These are phyloP conservation scores for Pseudonitzschia multiseries DNA, from an alignment of 108 stramenopile species.

Conservation along the genomic window DNA sequence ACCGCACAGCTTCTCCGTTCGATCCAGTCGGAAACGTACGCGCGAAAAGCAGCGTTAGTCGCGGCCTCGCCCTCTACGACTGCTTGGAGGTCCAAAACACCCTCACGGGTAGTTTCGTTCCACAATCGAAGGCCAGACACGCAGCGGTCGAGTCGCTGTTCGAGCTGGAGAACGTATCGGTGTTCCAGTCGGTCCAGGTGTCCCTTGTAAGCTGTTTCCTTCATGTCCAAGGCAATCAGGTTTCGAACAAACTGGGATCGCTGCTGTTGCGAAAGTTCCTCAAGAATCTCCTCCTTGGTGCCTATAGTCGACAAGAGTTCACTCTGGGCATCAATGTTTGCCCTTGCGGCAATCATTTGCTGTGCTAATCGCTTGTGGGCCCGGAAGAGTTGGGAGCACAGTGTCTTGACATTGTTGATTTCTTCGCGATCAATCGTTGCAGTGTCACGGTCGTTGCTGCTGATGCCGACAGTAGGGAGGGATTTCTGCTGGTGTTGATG, in stretches of 20 bases:
- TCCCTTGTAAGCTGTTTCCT: slow-evolving; percentile 23
- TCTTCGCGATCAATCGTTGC: slow-evolving; percentile 28
- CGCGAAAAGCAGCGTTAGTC: slow-evolving; percentile 30
- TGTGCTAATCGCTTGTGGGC: slow-evolving; percentile 22
- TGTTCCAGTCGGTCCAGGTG: slow-evolving; percentile 13
- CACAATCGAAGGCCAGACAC: not conserved
- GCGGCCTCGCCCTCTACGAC: slow-evolving; percentile 11
- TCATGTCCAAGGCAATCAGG: slow-evolving; percentile 43
- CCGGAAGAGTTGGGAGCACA: slow-evolving; percentile 32
- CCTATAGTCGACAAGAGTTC: not conserved
- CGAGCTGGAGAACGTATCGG: not conserved
- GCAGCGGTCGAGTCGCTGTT: slow-evolving; percentile 4
- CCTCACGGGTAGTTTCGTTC: slow-evolving; percentile 18
- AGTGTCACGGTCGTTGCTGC: not conserved
- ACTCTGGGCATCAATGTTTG: not conserved
- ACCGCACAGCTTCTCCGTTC: not conserved
- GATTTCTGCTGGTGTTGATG: not conserved
- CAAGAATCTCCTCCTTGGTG: slow-evolving; percentile 10
- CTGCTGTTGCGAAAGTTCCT: slow-evolving; percentile 18
- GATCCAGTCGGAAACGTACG: slow-evolving; percentile 22
- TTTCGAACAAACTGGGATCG: slow-evolving; percentile 22
- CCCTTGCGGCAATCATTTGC: slow-evolving; percentile 24
- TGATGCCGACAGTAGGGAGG: not conserved
- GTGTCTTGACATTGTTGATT: slow-evolving; percentile 35
- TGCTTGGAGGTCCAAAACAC: slow-evolving; percentile 12